phyloP scores from a whole-genome alignment of 2,329 filamentous ascomycete genomes.

The Ophiostoma angusticollis region DNA sequence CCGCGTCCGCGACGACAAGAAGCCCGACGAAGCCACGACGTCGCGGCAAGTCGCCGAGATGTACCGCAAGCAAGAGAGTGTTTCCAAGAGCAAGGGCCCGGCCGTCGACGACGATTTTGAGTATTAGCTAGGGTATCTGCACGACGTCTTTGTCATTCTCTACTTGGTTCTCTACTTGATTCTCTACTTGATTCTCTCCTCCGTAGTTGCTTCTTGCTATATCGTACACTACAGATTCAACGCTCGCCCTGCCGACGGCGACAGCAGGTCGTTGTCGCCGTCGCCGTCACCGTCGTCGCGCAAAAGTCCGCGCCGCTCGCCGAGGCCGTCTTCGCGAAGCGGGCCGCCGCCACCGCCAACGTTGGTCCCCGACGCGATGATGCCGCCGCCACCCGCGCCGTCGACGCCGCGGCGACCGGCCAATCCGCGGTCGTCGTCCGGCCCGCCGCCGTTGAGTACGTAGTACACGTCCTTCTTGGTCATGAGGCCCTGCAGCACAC shows the following conservation, averaged over 20 bases:
- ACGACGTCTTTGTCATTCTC: background rate
- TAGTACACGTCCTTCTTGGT: constrained; percentile 99
- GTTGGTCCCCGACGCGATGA: constrained; percentile 10
- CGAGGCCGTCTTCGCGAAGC: constrained; percentile 24
- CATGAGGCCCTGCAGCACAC: constrained; percentile 68
- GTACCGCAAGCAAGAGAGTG: constrained; percentile 90
- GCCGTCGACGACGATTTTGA: constrained; percentile 95
- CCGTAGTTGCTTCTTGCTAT: background rate
- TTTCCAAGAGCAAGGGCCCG: constrained; percentile 72
- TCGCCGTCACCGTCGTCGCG: constrained; percentile 22
- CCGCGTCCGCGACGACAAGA: constrained; percentile 87
- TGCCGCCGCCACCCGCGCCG: constrained; percentile 31
- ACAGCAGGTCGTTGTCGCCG: constrained; percentile 18
- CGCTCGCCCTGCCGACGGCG: constrained; percentile 11
- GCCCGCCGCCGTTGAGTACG: constrained; percentile 72
- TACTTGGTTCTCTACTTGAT: background rate
- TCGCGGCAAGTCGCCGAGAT: constrained; percentile 85
- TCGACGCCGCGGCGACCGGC: constrained; percentile 39
- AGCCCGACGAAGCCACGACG: constrained; percentile 76
- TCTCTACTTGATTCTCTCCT: background rate
- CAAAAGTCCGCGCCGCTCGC: constrained; percentile 32
- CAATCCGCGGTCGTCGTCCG: constrained; percentile 55
- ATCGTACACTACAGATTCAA: constrained; percentile 8
- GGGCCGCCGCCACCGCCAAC: constrained; percentile 11
- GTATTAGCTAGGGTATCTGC: constrained; percentile 56